Percentiles rank a stretch among this genome's conserved stretches.
These are phyloP conservation scores for Cytauxzoon felis DNA, from an alignment of 169 alveolate genomes.

Conservation along the genomic window DNA sequence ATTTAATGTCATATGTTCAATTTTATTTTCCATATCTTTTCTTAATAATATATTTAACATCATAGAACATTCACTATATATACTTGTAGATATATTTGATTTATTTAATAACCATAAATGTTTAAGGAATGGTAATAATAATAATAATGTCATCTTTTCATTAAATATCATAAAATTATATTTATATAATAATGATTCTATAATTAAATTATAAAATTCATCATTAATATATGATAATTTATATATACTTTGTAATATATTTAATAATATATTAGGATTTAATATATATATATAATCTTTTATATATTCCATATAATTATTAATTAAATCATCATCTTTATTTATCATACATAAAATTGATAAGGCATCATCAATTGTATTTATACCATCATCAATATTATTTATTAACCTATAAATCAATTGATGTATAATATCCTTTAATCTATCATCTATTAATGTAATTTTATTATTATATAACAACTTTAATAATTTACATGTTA, in stretches of 20 bases:
- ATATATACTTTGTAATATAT: constrained; percentile 32
- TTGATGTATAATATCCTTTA: no score
- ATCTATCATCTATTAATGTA: no score
- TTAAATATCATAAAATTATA: constrained; percentile 14
- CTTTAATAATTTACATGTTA: no score
- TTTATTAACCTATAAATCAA: no score
- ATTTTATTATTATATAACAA: no score
- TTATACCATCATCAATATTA: no score
- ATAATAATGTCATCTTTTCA: constrained; percentile 25
- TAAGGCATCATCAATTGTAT: no score
- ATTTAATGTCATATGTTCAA: constrained; percentile 15
- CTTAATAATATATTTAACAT: constrained; percentile 44
- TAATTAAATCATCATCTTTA: not conserved
- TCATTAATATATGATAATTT: constrained; percentile 22
- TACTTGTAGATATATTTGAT: constrained; percentile 24
- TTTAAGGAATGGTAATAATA: constrained; percentile 23
- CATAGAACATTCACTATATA: constrained; percentile 47
- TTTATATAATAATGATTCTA: constrained; percentile 38
- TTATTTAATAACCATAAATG: constrained; percentile 21
- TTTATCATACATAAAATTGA: not conserved
- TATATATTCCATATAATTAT: constrained; percentile 5
- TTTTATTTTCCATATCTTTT: constrained; percentile 19
- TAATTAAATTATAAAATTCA: constrained; percentile 1
- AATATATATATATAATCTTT: constrained; percentile 10
- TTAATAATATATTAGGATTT: constrained; percentile 15